Evolutionary conservation across 805 yeast genomes (phyloP).

Genomic region (Lachancea cidri): DNA sequence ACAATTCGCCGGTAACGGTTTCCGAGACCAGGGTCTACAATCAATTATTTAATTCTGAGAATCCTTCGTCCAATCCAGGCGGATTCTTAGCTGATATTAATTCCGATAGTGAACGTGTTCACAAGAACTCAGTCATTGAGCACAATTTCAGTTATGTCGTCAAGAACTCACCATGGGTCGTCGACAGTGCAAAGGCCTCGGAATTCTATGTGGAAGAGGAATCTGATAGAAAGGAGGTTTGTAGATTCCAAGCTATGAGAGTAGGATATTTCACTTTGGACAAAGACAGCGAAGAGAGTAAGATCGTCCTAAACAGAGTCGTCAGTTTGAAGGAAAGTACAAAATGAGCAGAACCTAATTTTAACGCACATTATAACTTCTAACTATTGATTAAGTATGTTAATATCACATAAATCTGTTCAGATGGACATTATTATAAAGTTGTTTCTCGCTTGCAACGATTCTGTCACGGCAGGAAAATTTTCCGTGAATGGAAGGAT

Average conservation of each 20-base stretch:
- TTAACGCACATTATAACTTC: too few relatives aligned
- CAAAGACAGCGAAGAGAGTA: conserved; percentile 58
- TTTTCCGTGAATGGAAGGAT: too few relatives aligned
- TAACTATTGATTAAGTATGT: not conserved
- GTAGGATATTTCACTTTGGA: conserved; percentile 95
- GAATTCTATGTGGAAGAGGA: conserved; percentile 71
- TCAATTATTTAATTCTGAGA: conserved; percentile 83
- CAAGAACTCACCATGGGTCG: conserved; percentile 69
- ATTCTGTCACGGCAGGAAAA: not conserved
- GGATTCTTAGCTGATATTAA: conserved; percentile 85
- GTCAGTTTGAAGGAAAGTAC: conserved; percentile 83
- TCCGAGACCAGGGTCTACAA: conserved; percentile 82
- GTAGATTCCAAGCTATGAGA: conserved; percentile 95
- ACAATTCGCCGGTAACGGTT: conserved; percentile 58
- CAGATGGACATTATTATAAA: too few relatives aligned
- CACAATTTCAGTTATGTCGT: conserved; percentile 65
- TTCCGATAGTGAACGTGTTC: conserved; percentile 66
- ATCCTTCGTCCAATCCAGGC: conserved; percentile 82
- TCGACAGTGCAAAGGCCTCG: conserved; percentile 48
- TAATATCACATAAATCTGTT: not conserved
- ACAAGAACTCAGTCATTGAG: conserved; percentile 67
- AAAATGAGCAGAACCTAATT: conserved; percentile 34
- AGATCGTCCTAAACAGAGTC: conserved; percentile 77
- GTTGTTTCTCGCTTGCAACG: not conserved
- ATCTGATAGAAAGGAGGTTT: conserved; percentile 62